A percentile compares a stretch with the other conserved stretches of the same genome.
These are phyloP conservation scores for Cenchrus americanus DNA, from an alignment of 176 grass and related monocot species.

Conservation along the genomic window DNA sequence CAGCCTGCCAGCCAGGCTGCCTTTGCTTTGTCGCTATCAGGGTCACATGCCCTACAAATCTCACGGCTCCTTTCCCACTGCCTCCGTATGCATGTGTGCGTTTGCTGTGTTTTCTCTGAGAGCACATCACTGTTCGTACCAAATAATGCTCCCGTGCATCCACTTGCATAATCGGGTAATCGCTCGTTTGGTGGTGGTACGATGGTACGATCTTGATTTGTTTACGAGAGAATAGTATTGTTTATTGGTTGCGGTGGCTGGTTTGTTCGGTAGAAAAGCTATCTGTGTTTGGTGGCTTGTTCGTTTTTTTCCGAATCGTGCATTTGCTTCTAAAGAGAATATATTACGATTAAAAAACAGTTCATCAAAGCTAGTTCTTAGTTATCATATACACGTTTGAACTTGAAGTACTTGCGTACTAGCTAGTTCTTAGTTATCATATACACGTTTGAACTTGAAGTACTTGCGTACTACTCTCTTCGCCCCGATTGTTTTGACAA, in stretches of 20 bases:
- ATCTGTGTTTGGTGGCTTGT: too few species aligned
- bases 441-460: not conserved
- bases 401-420: not conserved
- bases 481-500: too few species aligned
- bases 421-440: not conserved
- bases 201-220: too few species aligned
- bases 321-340: not conserved
- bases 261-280: too few species aligned
- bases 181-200: too few species aligned
- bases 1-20: constrained; percentile 14
- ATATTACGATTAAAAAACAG: not conserved
- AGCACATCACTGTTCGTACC: not conserved
- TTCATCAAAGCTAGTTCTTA: too few species aligned
- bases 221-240: too few species aligned
- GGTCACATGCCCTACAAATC: constrained; percentile 36
- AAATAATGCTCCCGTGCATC: constrained; percentile 14
- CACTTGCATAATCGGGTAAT: not conserved
- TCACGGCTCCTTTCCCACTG: not conserved
- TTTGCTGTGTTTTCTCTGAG: not conserved
- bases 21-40: constrained; percentile 5
- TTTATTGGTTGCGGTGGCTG: too few species aligned
- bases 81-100: not conserved
- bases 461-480: not conserved
- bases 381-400: not conserved
- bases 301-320: too few species aligned